phyloP scores from a whole-genome alignment of 176 grass and related monocot species.

The Oryza nivara region DNA sequence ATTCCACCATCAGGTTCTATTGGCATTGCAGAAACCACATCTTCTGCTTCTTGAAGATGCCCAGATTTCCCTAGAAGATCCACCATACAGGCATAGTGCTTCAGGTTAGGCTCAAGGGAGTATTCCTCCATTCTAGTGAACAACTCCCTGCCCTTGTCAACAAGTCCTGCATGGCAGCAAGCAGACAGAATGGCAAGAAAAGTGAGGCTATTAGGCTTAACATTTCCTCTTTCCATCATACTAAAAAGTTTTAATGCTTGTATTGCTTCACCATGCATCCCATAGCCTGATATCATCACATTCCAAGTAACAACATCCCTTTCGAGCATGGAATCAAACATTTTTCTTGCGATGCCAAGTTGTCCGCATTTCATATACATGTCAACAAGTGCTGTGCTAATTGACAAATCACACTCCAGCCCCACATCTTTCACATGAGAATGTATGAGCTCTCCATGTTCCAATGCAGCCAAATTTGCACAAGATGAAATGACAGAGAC shows the following conservation, averaged over 20 bases:
- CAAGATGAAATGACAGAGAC: constrained; percentile 58
- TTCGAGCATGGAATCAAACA: constrained; percentile 68
- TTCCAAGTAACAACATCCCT: constrained; percentile 79
- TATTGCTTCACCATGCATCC: constrained; percentile 66
- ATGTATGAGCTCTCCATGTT: constrained; percentile 60
- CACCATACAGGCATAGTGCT: constrained; percentile 76
- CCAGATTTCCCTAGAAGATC: constrained; percentile 71
- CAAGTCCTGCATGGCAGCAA: constrained; percentile 71
- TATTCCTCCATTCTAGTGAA: constrained; percentile 56
- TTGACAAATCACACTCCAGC: constrained; percentile 49
- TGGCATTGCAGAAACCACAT: constrained; percentile 65
- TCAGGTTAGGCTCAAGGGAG: constrained; percentile 61
- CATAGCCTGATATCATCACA: constrained; percentile 79
- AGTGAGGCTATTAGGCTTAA: constrained; percentile 55
- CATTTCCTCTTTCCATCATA: constrained; percentile 53
- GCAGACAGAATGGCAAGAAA: constrained; percentile 79
- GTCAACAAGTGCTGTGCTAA: constrained; percentile 65
- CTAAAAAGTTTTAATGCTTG: constrained; percentile 61
- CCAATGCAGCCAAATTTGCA: constrained; percentile 51
- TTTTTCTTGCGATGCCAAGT: constrained; percentile 51
- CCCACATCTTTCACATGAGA: constrained; percentile 57
- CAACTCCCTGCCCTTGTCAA: constrained; percentile 55
- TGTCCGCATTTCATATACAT: constrained; percentile 84
- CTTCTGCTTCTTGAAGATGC: constrained; percentile 66
- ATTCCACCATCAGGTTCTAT: constrained; percentile 70